Evolutionary conservation across 345 rosid species (phyloP).

Genomic region (Citrus reticulata): DNA sequence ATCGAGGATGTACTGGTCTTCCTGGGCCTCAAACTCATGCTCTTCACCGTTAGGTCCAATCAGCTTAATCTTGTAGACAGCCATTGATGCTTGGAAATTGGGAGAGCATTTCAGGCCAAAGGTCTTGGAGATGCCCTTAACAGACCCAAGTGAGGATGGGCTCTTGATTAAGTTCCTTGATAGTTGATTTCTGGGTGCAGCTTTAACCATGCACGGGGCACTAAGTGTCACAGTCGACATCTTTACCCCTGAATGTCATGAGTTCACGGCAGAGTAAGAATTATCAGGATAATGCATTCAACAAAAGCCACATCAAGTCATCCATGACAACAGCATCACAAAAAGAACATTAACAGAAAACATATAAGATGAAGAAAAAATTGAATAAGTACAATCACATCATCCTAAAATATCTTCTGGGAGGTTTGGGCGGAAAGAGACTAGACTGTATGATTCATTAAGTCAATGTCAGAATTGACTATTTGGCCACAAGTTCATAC

Average conservation of each 20-base stretch:
- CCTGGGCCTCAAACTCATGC: constrained; percentile 57
- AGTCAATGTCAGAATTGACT: not conserved
- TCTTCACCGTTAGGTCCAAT: constrained; percentile 63
- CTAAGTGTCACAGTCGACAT: constrained; percentile 50
- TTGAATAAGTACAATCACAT: not conserved
- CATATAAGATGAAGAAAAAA: too few relatives aligned
- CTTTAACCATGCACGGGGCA: constrained; percentile 42
- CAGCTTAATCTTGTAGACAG: constrained; percentile 68
- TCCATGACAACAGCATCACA: not conserved
- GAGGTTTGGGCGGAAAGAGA: not conserved
- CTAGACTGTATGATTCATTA: not conserved
- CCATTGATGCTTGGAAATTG: constrained; percentile 47
- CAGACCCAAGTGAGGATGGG: constrained; percentile 43
- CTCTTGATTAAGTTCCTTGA: constrained; percentile 21
- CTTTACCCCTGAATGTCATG: constrained; percentile 12
- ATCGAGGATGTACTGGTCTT: constrained; percentile 65
- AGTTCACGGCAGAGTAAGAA: not conserved
- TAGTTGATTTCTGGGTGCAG: constrained; percentile 33
- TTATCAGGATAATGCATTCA: not conserved
- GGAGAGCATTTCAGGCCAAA: constrained; percentile 58
- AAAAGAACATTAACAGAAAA: not conserved
- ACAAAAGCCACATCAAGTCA: not conserved
- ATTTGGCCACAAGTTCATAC: not conserved
- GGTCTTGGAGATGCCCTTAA: constrained; percentile 41
- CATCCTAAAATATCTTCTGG: not conserved